Base-by-base conservation (phyloP, 495 filamentous ascomycete species). In the Astrocystis sublimbata region DNA sequence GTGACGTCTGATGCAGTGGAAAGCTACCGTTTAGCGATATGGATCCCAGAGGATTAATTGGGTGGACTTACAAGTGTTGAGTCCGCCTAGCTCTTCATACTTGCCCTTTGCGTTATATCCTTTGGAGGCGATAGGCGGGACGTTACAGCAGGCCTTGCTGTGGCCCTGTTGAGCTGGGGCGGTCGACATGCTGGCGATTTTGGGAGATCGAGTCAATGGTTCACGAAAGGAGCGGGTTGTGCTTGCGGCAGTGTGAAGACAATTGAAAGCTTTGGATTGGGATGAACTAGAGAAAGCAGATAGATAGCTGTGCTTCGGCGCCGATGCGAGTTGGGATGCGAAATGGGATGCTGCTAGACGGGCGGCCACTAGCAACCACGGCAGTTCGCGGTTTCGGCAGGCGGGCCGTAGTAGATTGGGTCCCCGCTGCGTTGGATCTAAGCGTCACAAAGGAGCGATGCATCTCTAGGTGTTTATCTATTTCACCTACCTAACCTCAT, bases 111-210 rank as follows among this genome's bases (percentile, higher is more conserved):
- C 69, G 8, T 68, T 73, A 71, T 92, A 92, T 12, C 79, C 85
- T 60, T 84, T 76, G 15, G 75, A 64, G 38, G 88, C 75, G 33
- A 91, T 82, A 1, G 90, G 88, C 0, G 90, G 88, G 41, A 91
- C 85, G 63, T 85, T 89, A 72, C 88, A 90, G 75, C 87, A 90
- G 58, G 89, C 89, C 75, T 86, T 83, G 63, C 73, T 82, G 64
- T 85, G 82, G 71, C 79, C 78, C 72, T 78, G 74, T 66, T 65
- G 73, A 10, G 78, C 79, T 54, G 75, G 76, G 78, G 81, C 80
- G 19, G 78, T 75, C 59, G 79, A 80, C 79, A 82, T 82, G 28
- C 67, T 79, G 75, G 73, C 74, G 64, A 58, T 55, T 62, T 45
- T 58, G 30, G 50, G 13, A 56, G 41, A n/a, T n/a, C n/a, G n/a